Evolutionary conservation across 768 basidiomycete genomes (phyloP).

Genomic region (Tephrocybe rancida): DNA sequence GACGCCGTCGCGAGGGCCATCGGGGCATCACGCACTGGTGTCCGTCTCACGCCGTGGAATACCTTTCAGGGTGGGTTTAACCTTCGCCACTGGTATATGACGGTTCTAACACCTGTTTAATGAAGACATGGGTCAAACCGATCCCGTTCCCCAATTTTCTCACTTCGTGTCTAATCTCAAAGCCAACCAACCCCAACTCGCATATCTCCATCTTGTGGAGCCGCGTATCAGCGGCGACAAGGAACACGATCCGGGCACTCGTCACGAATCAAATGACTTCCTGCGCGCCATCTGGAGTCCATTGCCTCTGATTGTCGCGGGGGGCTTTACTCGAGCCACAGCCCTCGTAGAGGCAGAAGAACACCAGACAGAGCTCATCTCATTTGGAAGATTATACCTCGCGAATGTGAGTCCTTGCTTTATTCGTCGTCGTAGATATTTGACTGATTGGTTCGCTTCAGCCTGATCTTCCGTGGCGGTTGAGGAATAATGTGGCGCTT

Average conservation of each 20-base stretch:
- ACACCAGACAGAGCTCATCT: not conserved
- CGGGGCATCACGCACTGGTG: slow-evolving; percentile 52
- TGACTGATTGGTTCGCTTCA: not conserved
- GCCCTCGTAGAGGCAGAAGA: not conserved
- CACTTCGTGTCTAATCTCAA: slow-evolving; percentile 41
- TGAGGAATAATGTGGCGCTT: not conserved
- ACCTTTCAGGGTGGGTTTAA: slow-evolving; percentile 30
- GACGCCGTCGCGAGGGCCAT: slow-evolving; percentile 51
- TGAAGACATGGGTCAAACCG: slow-evolving; percentile 42
- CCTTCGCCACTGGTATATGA: not conserved
- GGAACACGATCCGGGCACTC: not conserved
- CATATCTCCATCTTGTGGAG: slow-evolving; percentile 49
- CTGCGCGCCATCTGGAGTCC: slow-evolving; percentile 37
- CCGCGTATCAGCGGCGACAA: slow-evolving; percentile 24
- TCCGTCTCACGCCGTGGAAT: slow-evolving; percentile 62
- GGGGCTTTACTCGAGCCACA: not conserved
- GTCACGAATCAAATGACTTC: slow-evolving; percentile 32
- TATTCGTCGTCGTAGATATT: not conserved
- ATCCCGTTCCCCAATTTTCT: slow-evolving; percentile 30
- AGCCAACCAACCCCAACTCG: slow-evolving; percentile 35
- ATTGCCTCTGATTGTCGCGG: slow-evolving; percentile 1
- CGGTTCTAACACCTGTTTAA: not conserved
- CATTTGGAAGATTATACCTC: slow-evolving; percentile 1
- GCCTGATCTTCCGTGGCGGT: not conserved
- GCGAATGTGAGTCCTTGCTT: not conserved